phyloP scores from a whole-genome alignment of 257 asterid species.

The Verbena officinalis region DNA sequence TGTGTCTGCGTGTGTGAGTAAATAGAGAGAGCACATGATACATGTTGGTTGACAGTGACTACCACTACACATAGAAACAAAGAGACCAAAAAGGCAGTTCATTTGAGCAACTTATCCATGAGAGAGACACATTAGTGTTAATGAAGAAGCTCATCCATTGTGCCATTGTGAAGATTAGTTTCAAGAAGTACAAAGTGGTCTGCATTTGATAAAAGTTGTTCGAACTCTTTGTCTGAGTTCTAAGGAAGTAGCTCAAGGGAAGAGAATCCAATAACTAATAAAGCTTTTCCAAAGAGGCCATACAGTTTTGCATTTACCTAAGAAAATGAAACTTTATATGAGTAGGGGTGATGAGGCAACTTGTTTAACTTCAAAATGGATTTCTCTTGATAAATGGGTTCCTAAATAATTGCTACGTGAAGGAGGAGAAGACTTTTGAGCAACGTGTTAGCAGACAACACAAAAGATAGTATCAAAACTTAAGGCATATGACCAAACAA shows the following conservation, averaged over 20 bases:
- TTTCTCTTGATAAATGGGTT: no score
- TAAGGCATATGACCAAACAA: neutral
- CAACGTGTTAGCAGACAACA: neutral
- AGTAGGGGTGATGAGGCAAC: no score
- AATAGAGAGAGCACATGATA: neutral
- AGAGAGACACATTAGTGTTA: no score
- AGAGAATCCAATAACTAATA: neutral
- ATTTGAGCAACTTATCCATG: no score
- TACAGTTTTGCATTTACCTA: neutral
- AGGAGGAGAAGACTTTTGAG: neutral
- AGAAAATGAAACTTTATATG: neutral
- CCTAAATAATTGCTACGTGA: neutral
- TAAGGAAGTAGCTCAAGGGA: neutral
- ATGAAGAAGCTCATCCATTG: neutral
- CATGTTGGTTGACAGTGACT: neutral
- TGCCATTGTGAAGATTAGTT: neutral
- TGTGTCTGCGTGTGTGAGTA: neutral
- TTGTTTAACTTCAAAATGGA: no score
- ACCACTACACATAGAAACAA: neutral
- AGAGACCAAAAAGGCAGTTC: neutral
- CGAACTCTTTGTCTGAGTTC: neutral
- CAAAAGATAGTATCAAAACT: neutral
- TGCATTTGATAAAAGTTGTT: neutral
- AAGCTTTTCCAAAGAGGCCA: neutral
- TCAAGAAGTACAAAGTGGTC: neutral